Evolutionary conservation across 2,329 filamentous ascomycete genomes (phyloP), one percentile per base, ranked within the genome.

Genomic region (Ascochyta koolunga): DNA sequence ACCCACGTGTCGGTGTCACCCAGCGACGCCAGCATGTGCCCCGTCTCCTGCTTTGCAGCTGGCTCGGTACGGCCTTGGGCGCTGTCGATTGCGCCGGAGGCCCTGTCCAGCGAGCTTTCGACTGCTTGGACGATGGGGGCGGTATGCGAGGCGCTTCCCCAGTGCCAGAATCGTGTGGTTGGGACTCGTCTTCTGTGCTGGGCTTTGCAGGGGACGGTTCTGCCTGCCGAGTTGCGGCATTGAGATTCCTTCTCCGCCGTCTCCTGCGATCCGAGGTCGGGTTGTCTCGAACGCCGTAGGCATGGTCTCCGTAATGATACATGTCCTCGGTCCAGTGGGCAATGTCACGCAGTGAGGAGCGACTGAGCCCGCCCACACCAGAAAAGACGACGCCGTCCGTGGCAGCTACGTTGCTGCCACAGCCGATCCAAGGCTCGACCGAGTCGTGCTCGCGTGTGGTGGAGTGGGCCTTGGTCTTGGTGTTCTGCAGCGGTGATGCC

Each of bases 251-350:
- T 48, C 71, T 67, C 72, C 83, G 59, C 71, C 76, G 36, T 77
- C 70, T 78, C 41, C 82, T 80, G 27, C 89, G 83, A 54, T 82
- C 82, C 1, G 89, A 88, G 1, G 83, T 84, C 13, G 91, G 89
- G 61, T 91, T 92, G 31, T 96, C 89, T 47, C 85, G 84, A 6
- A 97, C 84, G 4, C 93, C 93, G 70, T 96, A 98, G 2, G 93
- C 87, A 66, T 89, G 83, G 46, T 90, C 86, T 2, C 93, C 93
- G 80, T 91, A 91, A 25, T 82, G 87, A 73, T 95, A 96, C 2
- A 97, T 82, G 67, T 90, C 89, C 72, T 96, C 90, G 82, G 95
- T 88, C 93, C 93, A 98, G 50, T 89, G 84, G 1, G 89, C 88
- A 22, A 97, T 71, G 64, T 89, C 86, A 41, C 86, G 82, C 39